A percentile compares a stretch with the other conserved stretches of the same genome.
These are phyloP conservation scores for Huntiella abstrusa DNA, from an alignment of 2,329 filamentous ascomycete species.

Conservation along the genomic window DNA sequence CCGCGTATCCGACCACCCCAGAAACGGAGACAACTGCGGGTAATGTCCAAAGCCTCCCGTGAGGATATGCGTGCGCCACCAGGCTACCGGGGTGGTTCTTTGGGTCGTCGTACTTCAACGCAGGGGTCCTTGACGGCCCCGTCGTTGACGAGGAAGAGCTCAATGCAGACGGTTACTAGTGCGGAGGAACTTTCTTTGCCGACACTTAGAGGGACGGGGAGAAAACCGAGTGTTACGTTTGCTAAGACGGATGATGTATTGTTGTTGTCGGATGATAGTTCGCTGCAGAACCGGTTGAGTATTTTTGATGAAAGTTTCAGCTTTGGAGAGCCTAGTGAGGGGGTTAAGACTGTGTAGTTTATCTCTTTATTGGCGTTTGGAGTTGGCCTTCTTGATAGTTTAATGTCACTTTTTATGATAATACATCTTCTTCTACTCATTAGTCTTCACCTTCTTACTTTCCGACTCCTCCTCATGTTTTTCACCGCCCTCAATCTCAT, in stretches of 20 bases:
- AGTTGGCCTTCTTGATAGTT: neutral
- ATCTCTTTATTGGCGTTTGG: neutral
- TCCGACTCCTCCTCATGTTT: conserved; percentile 19
- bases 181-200: conserved; percentile 1
- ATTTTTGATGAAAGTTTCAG: conserved; percentile 5
- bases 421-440: neutral
- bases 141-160: neutral
- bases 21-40: conserved; percentile 5
- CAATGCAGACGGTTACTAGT: neutral
- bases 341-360: neutral
- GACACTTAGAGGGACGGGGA: neutral
- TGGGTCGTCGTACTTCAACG: too few relatives aligned
- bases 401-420: neutral
- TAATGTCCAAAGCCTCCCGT: conserved; percentile 9
- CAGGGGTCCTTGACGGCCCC: too few relatives aligned
- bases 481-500: conserved; percentile 29
- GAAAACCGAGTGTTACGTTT: conserved; percentile 11
- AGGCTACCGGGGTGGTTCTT: neutral
- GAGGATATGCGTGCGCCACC: conserved; percentile 6
- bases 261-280: conserved; percentile 9
- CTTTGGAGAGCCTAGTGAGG: neutral
- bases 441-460: conserved; percentile 25
- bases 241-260: conserved; percentile 9
- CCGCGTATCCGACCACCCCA: neutral
- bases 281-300: conserved; percentile 6